A percentile compares a stretch with the other conserved stretches of the same genome.
Conservation (phyloP, 2,329 filamentous ascomycete species). For the Trichoderma lentiforme region DNA sequence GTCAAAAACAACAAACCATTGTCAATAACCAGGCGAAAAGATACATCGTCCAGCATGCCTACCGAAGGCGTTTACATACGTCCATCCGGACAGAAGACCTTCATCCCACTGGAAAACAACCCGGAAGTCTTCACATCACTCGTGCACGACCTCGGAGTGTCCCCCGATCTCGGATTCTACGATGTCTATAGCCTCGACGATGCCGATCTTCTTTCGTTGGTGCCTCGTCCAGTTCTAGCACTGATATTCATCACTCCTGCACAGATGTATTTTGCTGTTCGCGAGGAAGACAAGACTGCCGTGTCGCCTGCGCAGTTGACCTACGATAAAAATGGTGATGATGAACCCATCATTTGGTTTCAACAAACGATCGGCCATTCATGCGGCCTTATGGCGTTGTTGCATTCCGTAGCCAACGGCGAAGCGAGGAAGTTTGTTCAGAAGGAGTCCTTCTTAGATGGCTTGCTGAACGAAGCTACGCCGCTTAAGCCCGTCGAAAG, state of each 20-base stretch:
- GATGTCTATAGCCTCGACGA: slow-evolving; percentile 82
- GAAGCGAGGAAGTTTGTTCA: slow-evolving; percentile 53
- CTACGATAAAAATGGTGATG: slow-evolving; percentile 33
- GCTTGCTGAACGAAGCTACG: slow-evolving; percentile 59
- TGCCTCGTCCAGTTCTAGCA: slow-evolving; percentile 70
- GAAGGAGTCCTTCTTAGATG: slow-evolving; percentile 52
- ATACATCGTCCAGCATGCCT: slow-evolving; percentile 26
- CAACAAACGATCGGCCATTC: slow-evolving; percentile 81
- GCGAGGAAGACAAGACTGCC: slow-evolving; percentile 28
- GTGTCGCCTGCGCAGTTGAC: slow-evolving; percentile 26
- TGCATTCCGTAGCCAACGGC: slow-evolving; percentile 73
- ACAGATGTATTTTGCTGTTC: slow-evolving; percentile 45
- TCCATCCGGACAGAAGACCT: slow-evolving; percentile 32
- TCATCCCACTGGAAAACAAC: slow-evolving; percentile 55
- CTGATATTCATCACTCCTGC: slow-evolving; percentile 76
- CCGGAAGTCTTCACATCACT: slow-evolving; percentile 75
- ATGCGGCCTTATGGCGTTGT: slow-evolving; percentile 73
- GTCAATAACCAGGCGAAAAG: not conserved
- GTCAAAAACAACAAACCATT: not conserved
- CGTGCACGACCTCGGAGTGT: slow-evolving; percentile 68
- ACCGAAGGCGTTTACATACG: slow-evolving; percentile 30
- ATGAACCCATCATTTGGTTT: slow-evolving; percentile 75
- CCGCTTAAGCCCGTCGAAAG: slow-evolving; percentile 57
- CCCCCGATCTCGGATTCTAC: slow-evolving; percentile 66
- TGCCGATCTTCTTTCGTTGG: slow-evolving; percentile 66